These are phyloP conservation scores for Magnusiomyces tetraspermus DNA, from an alignment of 1,139 yeast genomes.

Conservation along the genomic window DNA sequence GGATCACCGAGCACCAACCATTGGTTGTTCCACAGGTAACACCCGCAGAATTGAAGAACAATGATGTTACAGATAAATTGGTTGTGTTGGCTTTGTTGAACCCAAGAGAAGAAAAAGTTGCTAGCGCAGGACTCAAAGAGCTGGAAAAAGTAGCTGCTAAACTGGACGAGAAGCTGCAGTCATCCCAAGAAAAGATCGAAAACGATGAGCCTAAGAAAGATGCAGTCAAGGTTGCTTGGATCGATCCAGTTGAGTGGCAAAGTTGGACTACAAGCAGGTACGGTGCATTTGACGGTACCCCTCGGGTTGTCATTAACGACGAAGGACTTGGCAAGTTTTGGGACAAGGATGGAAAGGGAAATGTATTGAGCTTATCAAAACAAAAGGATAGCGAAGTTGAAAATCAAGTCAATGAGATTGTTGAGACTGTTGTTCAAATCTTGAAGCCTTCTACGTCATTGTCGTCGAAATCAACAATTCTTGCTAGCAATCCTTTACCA, in stretches of 20 bases:
- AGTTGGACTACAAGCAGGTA: conserved; percentile 30
- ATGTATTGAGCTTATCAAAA: too few species aligned
- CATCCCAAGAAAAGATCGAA: conserved; percentile 29
- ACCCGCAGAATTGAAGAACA: conserved; percentile 28
- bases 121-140: conserved; percentile 25
- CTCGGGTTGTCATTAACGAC: conserved; percentile 28
- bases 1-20: conserved; percentile 31
- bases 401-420: too few species aligned
- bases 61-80: conserved; percentile 26
- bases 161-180: conserved; percentile 22
- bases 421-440: too few species aligned
- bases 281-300: conserved; percentile 19
- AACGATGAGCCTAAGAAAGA: conserved; percentile 30
- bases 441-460: too few species aligned
- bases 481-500: too few species aligned
- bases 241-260: conserved; percentile 32
- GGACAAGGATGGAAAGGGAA: conserved; percentile 27
- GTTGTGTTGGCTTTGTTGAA: conserved; percentile 32
- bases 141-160: conserved; percentile 28
- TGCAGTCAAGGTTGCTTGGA: conserved; percentile 34
- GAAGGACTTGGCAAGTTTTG: conserved; percentile 26
- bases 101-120: conserved; percentile 24
- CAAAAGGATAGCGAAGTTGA: too few species aligned
- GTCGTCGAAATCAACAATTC: too few species aligned
- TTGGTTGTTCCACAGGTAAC: conserved; percentile 33